A percentile compares a stretch with the other conserved stretches of the same genome.
Conservation (phyloP, 495 filamentous ascomycete genomes). For the Melanomma pulvis-pyrius region DNA sequence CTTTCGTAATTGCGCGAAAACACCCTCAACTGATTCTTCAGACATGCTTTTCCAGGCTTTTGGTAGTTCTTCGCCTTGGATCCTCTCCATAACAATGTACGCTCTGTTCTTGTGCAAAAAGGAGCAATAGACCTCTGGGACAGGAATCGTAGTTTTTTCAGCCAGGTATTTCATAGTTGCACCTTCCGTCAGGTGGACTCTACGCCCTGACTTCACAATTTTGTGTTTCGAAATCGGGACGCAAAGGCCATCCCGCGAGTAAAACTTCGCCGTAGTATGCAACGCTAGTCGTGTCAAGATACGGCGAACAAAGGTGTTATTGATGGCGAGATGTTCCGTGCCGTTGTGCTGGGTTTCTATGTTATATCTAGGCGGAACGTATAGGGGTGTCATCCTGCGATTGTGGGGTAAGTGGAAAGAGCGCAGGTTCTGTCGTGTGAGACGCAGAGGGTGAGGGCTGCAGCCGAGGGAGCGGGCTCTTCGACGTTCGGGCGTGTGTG, state of each 20-base stretch:
- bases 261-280: slow-evolving; percentile 9
- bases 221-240: slow-evolving; percentile 16
- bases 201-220: slow-evolving; percentile 13
- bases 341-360: slow-evolving; percentile 16
- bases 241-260: slow-evolving; percentile 1
- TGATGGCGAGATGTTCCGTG: slow-evolving; percentile 25
- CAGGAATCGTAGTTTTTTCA: slow-evolving; percentile 54
- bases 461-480: slow-evolving; percentile 13
- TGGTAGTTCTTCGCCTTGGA: slow-evolving; percentile 47
- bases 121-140: slow-evolving; percentile 55
- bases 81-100: slow-evolving; percentile 58
- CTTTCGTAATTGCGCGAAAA: slow-evolving; percentile 51
- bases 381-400: slow-evolving; percentile 8
- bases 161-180: slow-evolving; percentile 53
- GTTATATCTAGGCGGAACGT: slow-evolving; percentile 14
- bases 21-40: slow-evolving; percentile 49
- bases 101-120: slow-evolving; percentile 49
- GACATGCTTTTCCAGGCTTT: slow-evolving; percentile 33
- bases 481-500: slow-evolving; percentile 3
- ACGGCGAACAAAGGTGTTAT: slow-evolving; percentile 18
- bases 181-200: slow-evolving; percentile 52
- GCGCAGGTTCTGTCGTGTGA: slow-evolving; percentile 12
- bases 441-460: slow-evolving; percentile 4
- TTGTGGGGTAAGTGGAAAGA: slow-evolving; percentile 16
- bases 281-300: slow-evolving; percentile 21